These are phyloP conservation scores for Phlebiopsis gigantea DNA, from an alignment of 768 basidiomycete genomes.

Conservation along the genomic window DNA sequence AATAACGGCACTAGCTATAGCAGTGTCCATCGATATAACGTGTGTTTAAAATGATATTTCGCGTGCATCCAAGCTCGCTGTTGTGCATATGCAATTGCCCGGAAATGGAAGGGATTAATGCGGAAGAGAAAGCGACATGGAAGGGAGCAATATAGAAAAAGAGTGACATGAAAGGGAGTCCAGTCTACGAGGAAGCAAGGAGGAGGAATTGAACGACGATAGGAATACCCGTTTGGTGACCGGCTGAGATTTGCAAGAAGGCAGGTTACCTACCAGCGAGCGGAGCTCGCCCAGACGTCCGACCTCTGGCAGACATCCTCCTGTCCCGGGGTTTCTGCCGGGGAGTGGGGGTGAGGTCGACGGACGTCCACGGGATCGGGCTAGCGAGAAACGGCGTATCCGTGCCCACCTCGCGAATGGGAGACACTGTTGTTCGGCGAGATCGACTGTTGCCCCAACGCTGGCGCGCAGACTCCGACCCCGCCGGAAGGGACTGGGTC, in stretches of 20 bases:
- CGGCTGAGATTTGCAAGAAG: not conserved
- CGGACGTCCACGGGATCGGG: slow-evolving; percentile 3
- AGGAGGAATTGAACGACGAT: no score
- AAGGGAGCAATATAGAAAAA: no score
- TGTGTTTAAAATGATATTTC: no score
- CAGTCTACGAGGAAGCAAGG: no score
- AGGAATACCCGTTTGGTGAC: not conserved
- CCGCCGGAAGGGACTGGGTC: not conserved
- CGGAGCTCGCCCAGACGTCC: slow-evolving; percentile 3
- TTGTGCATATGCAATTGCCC: no score
- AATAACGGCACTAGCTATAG: no score
- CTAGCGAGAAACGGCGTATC: not conserved
- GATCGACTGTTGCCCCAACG: not conserved
- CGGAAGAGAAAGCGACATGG: no score
- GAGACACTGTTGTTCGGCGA: not conserved
- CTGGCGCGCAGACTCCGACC: not conserved
- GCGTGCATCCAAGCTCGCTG: no score
- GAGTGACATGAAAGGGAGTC: no score
- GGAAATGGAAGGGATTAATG: no score
- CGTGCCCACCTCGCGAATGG: not conserved
- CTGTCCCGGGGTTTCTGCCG: not conserved
- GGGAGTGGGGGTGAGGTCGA: slow-evolving; percentile 1
- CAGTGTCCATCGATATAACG: no score
- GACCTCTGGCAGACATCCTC: not conserved
- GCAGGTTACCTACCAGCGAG: slow-evolving; percentile 3